These are phyloP conservation scores for carrot (Daucus carota) DNA, from an alignment of 129 eudicot species.

Conservation along the genomic window DNA sequence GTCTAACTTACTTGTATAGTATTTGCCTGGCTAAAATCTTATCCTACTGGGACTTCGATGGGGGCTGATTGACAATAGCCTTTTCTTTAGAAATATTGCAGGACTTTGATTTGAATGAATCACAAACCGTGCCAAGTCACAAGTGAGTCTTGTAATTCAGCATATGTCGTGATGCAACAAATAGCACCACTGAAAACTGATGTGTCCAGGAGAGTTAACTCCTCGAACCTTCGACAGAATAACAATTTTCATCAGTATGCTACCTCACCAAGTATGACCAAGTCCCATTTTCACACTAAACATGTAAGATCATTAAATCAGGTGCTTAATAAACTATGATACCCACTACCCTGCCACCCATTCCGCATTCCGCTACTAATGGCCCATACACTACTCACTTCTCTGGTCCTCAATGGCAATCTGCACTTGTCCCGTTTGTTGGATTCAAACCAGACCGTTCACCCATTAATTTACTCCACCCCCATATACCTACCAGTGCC, in stretches of 20 bases:
- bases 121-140: slow-evolving; percentile 47
- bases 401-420: no score
- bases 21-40: slow-evolving; percentile 48
- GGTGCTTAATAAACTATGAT: slow-evolving; percentile 23
- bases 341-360: no score
- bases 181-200: slow-evolving; percentile 20
- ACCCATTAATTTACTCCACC: no score
- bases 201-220: slow-evolving; percentile 26
- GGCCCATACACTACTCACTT: no score
- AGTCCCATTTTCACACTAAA: slow-evolving; percentile 31
- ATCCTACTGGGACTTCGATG: slow-evolving; percentile 37
- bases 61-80: slow-evolving; percentile 49
- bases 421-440: no score
- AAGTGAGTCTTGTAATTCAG: slow-evolving; percentile 47
- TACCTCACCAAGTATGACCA: slow-evolving; percentile 28
- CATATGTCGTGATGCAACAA: slow-evolving; percentile 32
- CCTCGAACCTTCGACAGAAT: slow-evolving; percentile 28
- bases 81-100: slow-evolving; percentile 33
- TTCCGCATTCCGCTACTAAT: no score
- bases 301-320: slow-evolving; percentile 36
- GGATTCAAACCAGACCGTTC: no score
- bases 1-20: slow-evolving; percentile 37
- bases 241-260: slow-evolving; percentile 29
- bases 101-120: slow-evolving; percentile 24
- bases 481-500: no score